phyloP scores from a whole-genome alignment of 768 basidiomycete genomes.

The Kwoniella sp. region DNA sequence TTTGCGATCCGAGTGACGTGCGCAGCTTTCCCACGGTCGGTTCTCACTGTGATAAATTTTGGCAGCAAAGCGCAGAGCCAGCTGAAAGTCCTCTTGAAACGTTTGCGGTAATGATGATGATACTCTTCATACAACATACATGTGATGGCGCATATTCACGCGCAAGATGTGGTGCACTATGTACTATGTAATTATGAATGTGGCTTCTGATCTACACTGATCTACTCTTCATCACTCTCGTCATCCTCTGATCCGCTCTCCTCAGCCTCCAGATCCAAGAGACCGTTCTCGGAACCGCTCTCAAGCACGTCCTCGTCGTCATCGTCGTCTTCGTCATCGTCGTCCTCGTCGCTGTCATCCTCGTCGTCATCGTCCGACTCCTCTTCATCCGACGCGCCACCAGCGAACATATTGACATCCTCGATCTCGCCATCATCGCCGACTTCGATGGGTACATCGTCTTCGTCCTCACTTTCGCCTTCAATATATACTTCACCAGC shows the following conservation, averaged over 20 bases:
- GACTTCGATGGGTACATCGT: slow-evolving; percentile 57
- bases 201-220: not conserved
- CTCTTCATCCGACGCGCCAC: slow-evolving; percentile 6
- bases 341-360: slow-evolving; percentile 55
- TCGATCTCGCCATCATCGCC: slow-evolving; percentile 51
- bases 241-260: slow-evolving; percentile 58
- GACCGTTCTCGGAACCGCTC: slow-evolving; percentile 35
- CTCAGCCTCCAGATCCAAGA: slow-evolving; percentile 35
- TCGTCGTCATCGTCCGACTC: slow-evolving; percentile 26
- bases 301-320: slow-evolving; percentile 42
- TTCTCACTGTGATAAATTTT: not conserved
- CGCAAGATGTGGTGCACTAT: slow-evolving; percentile 1
- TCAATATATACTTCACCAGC: slow-evolving; percentile 77
- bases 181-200: slow-evolving; percentile 10
- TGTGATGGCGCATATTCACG: not conserved
- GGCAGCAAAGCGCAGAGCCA: not conserved
- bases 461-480: slow-evolving; percentile 65
- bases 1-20: not conserved
- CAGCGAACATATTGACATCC: slow-evolving; percentile 48
- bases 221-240: slow-evolving; percentile 50
- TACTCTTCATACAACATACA: slow-evolving; percentile 6
- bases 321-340: slow-evolving; percentile 72
- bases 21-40: no score
- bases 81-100: no score
- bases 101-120: no score